A percentile compares a stretch with the other conserved stretches of the same genome.
Conservation (phyloP, 2,329 filamentous ascomycete species). For the Hypoxylon sp. region DNA sequence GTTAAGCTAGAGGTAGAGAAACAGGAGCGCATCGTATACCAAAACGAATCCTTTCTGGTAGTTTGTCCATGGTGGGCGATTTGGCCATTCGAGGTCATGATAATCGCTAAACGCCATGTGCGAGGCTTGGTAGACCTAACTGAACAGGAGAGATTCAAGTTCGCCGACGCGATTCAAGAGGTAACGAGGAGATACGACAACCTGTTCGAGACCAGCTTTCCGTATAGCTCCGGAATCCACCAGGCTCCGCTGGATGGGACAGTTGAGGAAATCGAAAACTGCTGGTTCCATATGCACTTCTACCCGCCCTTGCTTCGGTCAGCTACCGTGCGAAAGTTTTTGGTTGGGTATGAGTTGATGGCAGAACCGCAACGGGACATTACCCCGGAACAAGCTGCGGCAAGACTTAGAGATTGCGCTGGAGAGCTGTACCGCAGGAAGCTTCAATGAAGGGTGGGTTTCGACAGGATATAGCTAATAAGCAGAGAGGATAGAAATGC, state of each 20-base stretch:
- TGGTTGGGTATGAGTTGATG: slow-evolving; percentile 96
- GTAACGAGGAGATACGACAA: slow-evolving; percentile 95
- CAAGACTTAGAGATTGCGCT: slow-evolving; percentile 78
- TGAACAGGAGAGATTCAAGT: slow-evolving; percentile 74
- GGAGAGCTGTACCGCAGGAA: slow-evolving; percentile 87
- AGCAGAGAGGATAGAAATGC: slow-evolving; percentile 18
- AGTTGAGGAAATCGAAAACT: slow-evolving; percentile 85
- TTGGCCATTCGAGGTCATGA: slow-evolving; percentile 97
- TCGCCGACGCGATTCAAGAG: slow-evolving; percentile 89
- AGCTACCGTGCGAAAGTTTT: slow-evolving; percentile 93
- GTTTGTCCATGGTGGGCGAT: slow-evolving; percentile 98
- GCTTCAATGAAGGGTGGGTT: slow-evolving; percentile 50
- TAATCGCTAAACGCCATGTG: slow-evolving; percentile 86
- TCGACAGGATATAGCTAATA: not conserved
- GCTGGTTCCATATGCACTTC: slow-evolving; percentile 97
- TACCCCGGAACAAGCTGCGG: slow-evolving; percentile 94
- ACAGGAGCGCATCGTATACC: slow-evolving; percentile 86
- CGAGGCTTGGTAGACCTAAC: slow-evolving; percentile 86
- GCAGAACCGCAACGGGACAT: slow-evolving; percentile 98
- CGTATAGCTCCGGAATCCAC: slow-evolving; percentile 96
- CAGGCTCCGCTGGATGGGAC: slow-evolving; percentile 90
- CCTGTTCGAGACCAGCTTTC: slow-evolving; percentile 95
- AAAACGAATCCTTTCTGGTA: slow-evolving; percentile 86
- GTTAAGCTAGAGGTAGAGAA: slow-evolving; percentile 85
- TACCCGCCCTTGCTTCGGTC: slow-evolving; percentile 94